These are phyloP conservation scores for Quambalaria eucalypti DNA, from an alignment of 1,284 basidiomycete genomes.

Conservation along the genomic window DNA sequence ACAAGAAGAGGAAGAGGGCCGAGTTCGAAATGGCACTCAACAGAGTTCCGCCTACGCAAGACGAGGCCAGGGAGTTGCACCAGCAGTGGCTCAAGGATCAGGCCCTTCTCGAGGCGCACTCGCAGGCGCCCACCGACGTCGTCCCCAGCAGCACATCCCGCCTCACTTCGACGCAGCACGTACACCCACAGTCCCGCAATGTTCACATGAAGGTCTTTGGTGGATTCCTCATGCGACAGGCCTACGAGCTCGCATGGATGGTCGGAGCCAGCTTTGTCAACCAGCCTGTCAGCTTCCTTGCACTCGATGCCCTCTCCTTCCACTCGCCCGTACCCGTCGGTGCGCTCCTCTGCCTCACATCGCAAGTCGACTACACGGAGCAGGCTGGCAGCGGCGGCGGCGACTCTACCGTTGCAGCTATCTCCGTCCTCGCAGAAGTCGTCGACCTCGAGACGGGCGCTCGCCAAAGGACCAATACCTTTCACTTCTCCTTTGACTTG, in stretches of 20 bases:
- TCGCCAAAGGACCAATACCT: conserved; percentile 28
- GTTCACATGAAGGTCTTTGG: conserved; percentile 34
- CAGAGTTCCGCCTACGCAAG: conserved; percentile 43
- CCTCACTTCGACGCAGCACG: conserved; percentile 30
- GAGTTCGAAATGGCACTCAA: conserved; percentile 30
- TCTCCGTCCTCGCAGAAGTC: conserved; percentile 32
- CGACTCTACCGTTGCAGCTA: conserved; percentile 13
- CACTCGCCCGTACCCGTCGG: conserved; percentile 40
- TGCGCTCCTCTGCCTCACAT: conserved; percentile 29
- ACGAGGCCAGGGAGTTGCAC: conserved; percentile 45
- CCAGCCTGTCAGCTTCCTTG: conserved; percentile 44
- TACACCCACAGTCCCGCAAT: conserved; percentile 42
- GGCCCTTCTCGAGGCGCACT: not conserved
- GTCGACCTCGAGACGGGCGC: conserved; percentile 28
- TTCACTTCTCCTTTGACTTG: conserved; percentile 37
- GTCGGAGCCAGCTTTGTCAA: conserved; percentile 40
- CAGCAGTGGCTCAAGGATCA: conserved; percentile 26
- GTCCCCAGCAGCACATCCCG: conserved; percentile 18
- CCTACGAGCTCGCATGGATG: conserved; percentile 47
- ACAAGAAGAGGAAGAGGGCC: conserved; percentile 39
- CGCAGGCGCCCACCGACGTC: not conserved
- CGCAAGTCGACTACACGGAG: conserved; percentile 29
- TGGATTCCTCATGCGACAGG: conserved; percentile 33
- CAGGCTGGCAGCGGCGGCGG: conserved; percentile 6
- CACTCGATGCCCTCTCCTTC: conserved; percentile 42